Percentiles rank a stretch among this genome's conserved stretches.
phyloP scores from a whole-genome alignment of 257 asterid species.

The Solanum clarkiae region DNA sequence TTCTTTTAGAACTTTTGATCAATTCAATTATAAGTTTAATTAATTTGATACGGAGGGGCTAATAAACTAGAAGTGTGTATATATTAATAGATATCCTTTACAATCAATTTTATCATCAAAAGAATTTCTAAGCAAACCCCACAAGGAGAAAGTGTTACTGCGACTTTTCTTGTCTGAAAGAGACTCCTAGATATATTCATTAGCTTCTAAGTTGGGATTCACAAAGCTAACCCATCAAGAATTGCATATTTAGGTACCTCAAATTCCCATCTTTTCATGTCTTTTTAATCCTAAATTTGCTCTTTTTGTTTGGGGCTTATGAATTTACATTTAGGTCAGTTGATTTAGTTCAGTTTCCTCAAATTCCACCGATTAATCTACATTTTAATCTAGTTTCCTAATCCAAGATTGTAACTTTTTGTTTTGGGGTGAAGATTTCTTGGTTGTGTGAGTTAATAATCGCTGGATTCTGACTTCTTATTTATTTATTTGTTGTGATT shows the following conservation, averaged over 20 bases:
- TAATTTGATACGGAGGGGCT: too few relatives aligned
- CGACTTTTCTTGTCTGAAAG: background rate
- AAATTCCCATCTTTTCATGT: background rate
- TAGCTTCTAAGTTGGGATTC: background rate
- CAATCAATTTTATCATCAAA: background rate
- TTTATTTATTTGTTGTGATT: background rate
- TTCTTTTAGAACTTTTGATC: too few relatives aligned
- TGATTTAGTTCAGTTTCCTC: background rate
- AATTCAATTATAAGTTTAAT: too few relatives aligned
- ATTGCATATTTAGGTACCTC: conserved; percentile 1
- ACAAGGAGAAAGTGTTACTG: background rate
- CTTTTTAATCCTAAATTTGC: background rate
- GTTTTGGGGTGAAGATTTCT: background rate
- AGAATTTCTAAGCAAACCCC: background rate
- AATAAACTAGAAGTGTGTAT: background rate
- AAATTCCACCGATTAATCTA: background rate
- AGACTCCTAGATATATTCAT: background rate
- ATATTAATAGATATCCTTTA: background rate
- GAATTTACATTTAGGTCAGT: background rate
- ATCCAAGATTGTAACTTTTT: background rate
- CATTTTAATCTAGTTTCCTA: background rate
- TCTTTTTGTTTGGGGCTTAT: background rate
- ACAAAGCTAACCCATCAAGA: background rate
- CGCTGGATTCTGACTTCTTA: background rate
- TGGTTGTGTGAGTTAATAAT: background rate